A percentile compares a stretch with the other conserved stretches of the same genome.
phyloP scores from a whole-genome alignment of 1,284 basidiomycete species.

The Leccinum subrobustum region DNA sequence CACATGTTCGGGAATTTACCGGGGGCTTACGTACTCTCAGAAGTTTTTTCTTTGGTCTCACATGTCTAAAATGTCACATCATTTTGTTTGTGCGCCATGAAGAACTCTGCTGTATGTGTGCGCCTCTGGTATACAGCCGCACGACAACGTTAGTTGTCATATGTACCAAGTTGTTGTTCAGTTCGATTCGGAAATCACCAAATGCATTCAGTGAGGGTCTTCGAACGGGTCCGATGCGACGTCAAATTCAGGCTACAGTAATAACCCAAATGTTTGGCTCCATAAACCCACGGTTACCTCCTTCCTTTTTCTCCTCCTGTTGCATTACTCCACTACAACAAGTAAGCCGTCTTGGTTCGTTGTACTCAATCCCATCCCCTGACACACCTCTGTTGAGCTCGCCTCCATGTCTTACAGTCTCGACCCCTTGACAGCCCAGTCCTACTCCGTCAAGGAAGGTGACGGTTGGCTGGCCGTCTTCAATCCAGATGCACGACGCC shows the following conservation, averaged over 20 bases:
- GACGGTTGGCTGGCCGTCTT: conserved; percentile 37
- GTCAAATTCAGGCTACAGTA: not conserved
- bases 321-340: not conserved
- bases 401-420: conserved; percentile 27
- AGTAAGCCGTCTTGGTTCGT: conserved; percentile 2
- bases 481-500: conserved; percentile 35
- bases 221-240: conserved; percentile 4
- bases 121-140: not conserved
- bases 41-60: not conserved
- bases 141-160: conserved; percentile 5
- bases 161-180: conserved; percentile 2
- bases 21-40: conserved; percentile 11
- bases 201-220: conserved; percentile 4
- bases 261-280: not conserved
- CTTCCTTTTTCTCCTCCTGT: not conserved
- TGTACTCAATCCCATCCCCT: conserved; percentile 4
- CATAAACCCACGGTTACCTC: not conserved
- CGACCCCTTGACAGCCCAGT: conserved; percentile 32
- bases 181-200: conserved; percentile 13
- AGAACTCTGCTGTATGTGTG: not conserved
- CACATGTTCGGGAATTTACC: not conserved
- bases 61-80: not conserved
- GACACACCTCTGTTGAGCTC: conserved; percentile 3
- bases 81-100: not conserved
- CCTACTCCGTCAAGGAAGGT: conserved; percentile 38